Evolutionary conservation across 2,329 filamentous ascomycete species (phyloP).

Genomic region (Colletotrichum neosansevieriae): DNA sequence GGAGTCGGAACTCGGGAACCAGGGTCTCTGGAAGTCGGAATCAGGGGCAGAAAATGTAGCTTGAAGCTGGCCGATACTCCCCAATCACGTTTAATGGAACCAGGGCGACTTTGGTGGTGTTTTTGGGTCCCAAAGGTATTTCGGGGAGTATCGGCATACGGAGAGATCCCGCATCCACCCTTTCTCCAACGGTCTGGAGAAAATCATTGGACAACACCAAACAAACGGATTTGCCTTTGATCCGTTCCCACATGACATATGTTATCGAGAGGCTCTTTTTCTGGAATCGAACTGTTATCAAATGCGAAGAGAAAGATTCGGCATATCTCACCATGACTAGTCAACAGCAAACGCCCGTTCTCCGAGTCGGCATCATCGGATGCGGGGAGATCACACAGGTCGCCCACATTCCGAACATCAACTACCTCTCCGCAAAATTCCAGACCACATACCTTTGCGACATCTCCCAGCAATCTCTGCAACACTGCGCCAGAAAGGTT

Average conservation of each 20-base stretch:
- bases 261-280: slow-evolving; percentile 11
- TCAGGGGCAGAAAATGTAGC: neutral
- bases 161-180: neutral
- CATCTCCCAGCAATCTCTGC: slow-evolving; percentile 53
- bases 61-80: neutral
- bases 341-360: slow-evolving; percentile 22
- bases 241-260: slow-evolving; percentile 15
- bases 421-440: slow-evolving; percentile 58
- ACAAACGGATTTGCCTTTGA: neutral
- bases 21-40: slow-evolving; percentile 10
- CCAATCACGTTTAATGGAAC: too few relatives aligned
- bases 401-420: slow-evolving; percentile 64
- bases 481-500: slow-evolving; percentile 45
- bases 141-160: slow-evolving; percentile 17
- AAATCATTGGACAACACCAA: slow-evolving; percentile 15
- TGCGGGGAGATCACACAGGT: slow-evolving; percentile 64
- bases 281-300: neutral
- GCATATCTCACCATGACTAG: neutral
- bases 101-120: neutral
- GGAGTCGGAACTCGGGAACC: slow-evolving; percentile 12
- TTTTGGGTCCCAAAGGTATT: neutral
- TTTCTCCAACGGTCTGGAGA: slow-evolving; percentile 6
- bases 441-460: slow-evolving; percentile 64
- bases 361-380: slow-evolving; percentile 58
- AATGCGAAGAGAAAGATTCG: neutral